phyloP scores from a whole-genome alignment of 148 eudicot genomes.

The Rheum nobile region DNA sequence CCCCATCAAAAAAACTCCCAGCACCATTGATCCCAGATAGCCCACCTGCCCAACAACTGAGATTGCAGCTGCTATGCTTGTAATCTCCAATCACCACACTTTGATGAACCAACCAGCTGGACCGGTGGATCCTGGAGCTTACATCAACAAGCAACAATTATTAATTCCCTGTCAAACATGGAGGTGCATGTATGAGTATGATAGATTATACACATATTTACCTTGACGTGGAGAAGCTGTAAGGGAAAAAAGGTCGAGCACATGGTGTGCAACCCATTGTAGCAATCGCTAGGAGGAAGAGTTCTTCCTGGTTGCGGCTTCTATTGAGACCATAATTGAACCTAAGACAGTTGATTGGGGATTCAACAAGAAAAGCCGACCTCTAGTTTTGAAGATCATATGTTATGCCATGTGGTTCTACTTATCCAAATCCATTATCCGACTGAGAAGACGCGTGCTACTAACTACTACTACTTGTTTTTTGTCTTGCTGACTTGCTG shows the following conservation, averaged over 20 bases:
- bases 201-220: background rate
- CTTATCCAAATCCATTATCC: conserved; percentile 4
- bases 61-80: conserved; percentile 24
- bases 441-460: background rate
- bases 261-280: conserved; percentile 6
- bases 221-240: conserved; percentile 4
- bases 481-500: background rate
- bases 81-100: conserved; percentile 7
- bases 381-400: background rate
- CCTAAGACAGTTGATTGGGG: background rate
- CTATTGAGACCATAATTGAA: background rate
- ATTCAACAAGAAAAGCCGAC: background rate
- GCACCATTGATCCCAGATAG: conserved; percentile 17
- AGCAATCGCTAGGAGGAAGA: background rate
- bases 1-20: conserved; percentile 21
- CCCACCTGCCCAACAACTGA: conserved; percentile 33
- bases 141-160: background rate
- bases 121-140: conserved; percentile 14
- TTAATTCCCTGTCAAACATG: too few species aligned
- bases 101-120: conserved; percentile 9
- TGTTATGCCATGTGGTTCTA: background rate
- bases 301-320: background rate
- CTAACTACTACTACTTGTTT: background rate
- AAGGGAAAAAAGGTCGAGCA: conserved; percentile 7
- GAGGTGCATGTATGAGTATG: background rate